phyloP scores from a whole-genome alignment of 148 eudicot genomes.

The Mesembryanthemum crystallinum region DNA sequence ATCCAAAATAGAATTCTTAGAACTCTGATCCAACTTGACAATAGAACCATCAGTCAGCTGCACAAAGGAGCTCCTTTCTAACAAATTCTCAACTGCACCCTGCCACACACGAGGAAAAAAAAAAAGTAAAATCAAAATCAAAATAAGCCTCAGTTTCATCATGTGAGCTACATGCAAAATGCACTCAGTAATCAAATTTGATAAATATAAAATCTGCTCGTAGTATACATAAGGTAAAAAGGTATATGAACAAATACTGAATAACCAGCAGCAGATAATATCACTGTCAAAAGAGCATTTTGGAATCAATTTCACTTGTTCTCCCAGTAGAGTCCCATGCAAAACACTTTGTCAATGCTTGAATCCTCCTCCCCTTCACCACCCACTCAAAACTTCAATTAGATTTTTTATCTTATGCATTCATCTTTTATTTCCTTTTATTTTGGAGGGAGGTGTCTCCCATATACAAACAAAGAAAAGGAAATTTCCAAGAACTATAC shows the following conservation, averaged over 20 bases:
- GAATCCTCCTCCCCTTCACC: not conserved
- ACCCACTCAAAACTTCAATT: not conserved
- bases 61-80: conserved; percentile 71
- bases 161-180: not conserved
- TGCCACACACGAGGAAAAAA: too few relatives aligned
- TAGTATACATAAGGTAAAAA: not conserved
- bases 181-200: not conserved
- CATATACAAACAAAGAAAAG: conserved; percentile 13
- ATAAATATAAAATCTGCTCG: not conserved
- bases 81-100: conserved; percentile 89
- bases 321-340: not conserved
- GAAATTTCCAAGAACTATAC: conserved; percentile 11
- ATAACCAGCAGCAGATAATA: not conserved
- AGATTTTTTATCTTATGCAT: not conserved
- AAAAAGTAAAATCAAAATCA: too few relatives aligned
- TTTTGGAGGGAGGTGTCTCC: not conserved
- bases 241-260: not conserved
- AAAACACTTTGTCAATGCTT: not conserved
- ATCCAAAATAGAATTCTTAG: conserved; percentile 41
- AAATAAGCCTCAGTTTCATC: conserved; percentile 8
- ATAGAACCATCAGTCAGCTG: conserved; percentile 74
- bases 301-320: not conserved
- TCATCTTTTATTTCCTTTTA: not conserved
- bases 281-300: not conserved
- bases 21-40: conserved; percentile 47